Percentiles rank a stretch among this genome's conserved stretches.
These are phyloP conservation scores for Fusarium protoensiforme DNA, from an alignment of 2,329 filamentous ascomycete genomes.

Conservation along the genomic window DNA sequence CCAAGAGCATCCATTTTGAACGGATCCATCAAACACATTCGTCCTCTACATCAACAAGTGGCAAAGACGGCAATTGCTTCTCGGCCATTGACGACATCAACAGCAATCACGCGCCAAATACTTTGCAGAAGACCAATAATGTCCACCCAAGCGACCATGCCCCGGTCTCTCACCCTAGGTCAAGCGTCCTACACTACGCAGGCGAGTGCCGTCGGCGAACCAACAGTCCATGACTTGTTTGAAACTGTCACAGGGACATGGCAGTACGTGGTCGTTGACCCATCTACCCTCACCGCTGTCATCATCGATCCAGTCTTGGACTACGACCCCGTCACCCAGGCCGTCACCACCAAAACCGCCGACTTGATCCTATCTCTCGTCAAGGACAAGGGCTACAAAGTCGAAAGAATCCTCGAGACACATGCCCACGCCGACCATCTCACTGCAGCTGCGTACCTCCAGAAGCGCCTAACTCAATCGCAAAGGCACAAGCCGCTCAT, in stretches of 20 bases:
- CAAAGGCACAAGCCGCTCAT: constrained; percentile 55
- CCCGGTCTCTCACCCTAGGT: not conserved
- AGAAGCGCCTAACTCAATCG: constrained; percentile 51
- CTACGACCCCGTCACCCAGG: constrained; percentile 56
- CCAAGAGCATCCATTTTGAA: not conserved
- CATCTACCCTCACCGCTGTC: constrained; percentile 57
- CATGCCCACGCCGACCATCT: constrained; percentile 72
- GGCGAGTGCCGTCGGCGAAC: constrained; percentile 3
- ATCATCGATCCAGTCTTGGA: constrained; percentile 74
- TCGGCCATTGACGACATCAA: not conserved
- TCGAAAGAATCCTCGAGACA: constrained; percentile 69
- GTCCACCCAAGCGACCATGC: not conserved
- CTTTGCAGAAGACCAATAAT: not conserved
- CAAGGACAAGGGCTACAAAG: constrained; percentile 55
- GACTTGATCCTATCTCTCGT: constrained; percentile 61
- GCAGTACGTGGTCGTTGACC: constrained; percentile 71
- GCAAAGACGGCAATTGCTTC: not conserved
- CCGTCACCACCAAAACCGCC: constrained; percentile 62
- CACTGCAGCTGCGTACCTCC: constrained; percentile 68
- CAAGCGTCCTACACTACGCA: not conserved
- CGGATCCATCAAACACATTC: not conserved
- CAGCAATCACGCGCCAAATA: not conserved
- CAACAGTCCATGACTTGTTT: constrained; percentile 28
- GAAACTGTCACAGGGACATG: constrained; percentile 59
- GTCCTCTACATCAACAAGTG: not conserved